A percentile compares a stretch with the other conserved stretches of the same genome.
phyloP scores from a whole-genome alignment of 1,284 basidiomycete genomes.

The Pholiota adiposa region DNA sequence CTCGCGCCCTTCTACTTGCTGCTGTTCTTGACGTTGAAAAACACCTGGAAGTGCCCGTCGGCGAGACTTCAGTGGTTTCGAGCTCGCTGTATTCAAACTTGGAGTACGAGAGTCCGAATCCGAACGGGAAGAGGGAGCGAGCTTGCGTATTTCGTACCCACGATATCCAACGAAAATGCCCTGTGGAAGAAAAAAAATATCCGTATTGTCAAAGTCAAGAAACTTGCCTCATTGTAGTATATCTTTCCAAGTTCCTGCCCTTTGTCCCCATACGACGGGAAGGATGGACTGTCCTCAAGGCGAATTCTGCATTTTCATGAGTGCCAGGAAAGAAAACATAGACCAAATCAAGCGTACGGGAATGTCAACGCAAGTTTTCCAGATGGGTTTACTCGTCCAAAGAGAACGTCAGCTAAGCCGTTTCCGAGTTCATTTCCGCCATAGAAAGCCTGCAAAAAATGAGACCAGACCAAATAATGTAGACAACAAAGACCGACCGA shows the following conservation, averaged over 20 bases:
- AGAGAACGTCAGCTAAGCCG: conserved; percentile 56
- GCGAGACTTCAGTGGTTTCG: conserved; percentile 31
- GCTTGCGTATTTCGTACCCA: conserved; percentile 41
- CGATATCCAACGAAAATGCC: conserved; percentile 49
- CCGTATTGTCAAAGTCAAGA: neutral
- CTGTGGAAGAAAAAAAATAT: conserved; percentile 25
- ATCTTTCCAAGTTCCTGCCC: conserved; percentile 44
- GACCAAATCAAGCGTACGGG: conserved; percentile 39
- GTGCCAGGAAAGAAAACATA: neutral
- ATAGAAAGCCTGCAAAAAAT: conserved; percentile 46
- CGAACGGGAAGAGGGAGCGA: conserved; percentile 54
- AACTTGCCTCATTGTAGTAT: conserved; percentile 44
- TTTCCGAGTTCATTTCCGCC: conserved; percentile 61
- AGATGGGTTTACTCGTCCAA: conserved; percentile 55
- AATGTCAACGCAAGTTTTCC: conserved; percentile 54
- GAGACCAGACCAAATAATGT: neutral
- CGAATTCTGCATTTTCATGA: conserved; percentile 32
- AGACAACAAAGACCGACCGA: conserved; percentile 19
- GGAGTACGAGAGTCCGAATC: conserved; percentile 55
- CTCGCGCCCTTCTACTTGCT: conserved; percentile 44
- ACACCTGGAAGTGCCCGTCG: conserved; percentile 40
- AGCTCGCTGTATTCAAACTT: conserved; percentile 48
- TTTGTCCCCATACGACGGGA: conserved; percentile 43
- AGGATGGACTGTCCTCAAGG: conserved; percentile 47
- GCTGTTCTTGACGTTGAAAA: conserved; percentile 45